Evolutionary conservation across 139 green algal species (phyloP).

Genomic region (Zygnema cylindricum): DNA sequence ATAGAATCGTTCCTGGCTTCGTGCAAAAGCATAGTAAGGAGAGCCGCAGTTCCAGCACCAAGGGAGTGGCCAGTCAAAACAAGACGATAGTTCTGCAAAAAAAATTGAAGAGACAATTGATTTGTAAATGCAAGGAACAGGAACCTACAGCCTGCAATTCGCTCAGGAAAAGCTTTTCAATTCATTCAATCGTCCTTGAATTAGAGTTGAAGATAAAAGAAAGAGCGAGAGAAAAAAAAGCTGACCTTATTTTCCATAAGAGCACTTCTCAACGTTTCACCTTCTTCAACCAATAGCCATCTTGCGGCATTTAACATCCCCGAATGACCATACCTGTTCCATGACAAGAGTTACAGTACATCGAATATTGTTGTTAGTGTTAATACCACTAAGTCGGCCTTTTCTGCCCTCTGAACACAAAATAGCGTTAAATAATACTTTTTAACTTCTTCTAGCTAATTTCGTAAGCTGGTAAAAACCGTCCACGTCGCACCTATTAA

Average conservation of each 20-base stretch:
- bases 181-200: no score
- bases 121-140: neutral
- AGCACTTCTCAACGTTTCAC: neutral
- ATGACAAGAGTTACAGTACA: constrained; percentile 5
- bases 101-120: neutral
- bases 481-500: no score
- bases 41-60: constrained; percentile 39
- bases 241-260: constrained; percentile 28
- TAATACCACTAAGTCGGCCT: no score
- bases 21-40: constrained; percentile 38
- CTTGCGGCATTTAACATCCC: constrained; percentile 46
- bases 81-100: constrained; percentile 24
- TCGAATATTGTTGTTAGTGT: no score
- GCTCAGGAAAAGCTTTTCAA: no score
- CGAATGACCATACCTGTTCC: constrained; percentile 20
- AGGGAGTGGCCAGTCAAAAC: constrained; percentile 44
- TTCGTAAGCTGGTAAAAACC: no score
- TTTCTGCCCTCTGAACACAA: no score
- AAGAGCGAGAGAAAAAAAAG: neutral
- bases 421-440: no score
- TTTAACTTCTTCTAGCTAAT: no score
- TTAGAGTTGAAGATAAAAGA: neutral
- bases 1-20: neutral
- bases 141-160: neutral
- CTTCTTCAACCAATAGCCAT: constrained; percentile 30